Evolutionary conservation across 352 stramenopile genomes (phyloP).

Genomic region (Phytophthora syringae): DNA sequence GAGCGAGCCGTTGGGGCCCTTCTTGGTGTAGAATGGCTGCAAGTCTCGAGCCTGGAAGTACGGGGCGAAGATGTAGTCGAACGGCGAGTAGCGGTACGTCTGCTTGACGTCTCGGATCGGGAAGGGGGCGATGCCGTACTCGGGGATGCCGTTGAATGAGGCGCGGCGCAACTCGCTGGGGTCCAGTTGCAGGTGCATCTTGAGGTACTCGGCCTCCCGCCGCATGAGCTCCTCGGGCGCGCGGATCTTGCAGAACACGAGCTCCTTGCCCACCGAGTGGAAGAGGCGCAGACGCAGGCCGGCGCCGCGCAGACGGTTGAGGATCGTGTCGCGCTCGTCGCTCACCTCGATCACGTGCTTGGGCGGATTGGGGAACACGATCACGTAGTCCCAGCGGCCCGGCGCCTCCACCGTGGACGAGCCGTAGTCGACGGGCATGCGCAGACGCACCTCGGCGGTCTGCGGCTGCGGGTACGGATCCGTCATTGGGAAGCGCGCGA

Average conservation of each 20-base stretch:
- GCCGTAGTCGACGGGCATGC: conserved; percentile 55
- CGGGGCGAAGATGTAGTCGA: conserved; percentile 87
- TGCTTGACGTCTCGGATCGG: conserved; percentile 84
- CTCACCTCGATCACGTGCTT: conserved; percentile 64
- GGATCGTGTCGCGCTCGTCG: conserved; percentile 80
- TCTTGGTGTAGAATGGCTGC: conserved; percentile 75
- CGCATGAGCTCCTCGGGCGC: conserved; percentile 77
- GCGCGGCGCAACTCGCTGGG: conserved; percentile 60
- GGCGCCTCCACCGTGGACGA: conserved; percentile 40
- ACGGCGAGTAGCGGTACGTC: conserved; percentile 75
- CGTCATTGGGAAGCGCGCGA: conserved; percentile 25
- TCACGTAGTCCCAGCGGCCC: conserved; percentile 83
- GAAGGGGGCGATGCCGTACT: conserved; percentile 82
- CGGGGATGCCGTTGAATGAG: conserved; percentile 71
- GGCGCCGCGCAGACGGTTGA: conserved; percentile 63
- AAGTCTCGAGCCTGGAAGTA: conserved; percentile 75
- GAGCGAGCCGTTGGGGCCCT: conserved; percentile 64
- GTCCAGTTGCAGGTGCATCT: conserved; percentile 81
- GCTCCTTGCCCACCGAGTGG: conserved; percentile 66
- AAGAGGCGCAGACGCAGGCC: conserved; percentile 80
- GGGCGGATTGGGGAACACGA: conserved; percentile 82
- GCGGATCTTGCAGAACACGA: conserved; percentile 88
- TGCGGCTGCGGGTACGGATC: conserved; percentile 44
- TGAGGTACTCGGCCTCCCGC: conserved; percentile 69
- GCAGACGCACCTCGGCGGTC: conserved; percentile 41